These are phyloP conservation scores for Uronychia setigera DNA, from an alignment of 73 alveolate genomes.

Conservation along the genomic window DNA sequence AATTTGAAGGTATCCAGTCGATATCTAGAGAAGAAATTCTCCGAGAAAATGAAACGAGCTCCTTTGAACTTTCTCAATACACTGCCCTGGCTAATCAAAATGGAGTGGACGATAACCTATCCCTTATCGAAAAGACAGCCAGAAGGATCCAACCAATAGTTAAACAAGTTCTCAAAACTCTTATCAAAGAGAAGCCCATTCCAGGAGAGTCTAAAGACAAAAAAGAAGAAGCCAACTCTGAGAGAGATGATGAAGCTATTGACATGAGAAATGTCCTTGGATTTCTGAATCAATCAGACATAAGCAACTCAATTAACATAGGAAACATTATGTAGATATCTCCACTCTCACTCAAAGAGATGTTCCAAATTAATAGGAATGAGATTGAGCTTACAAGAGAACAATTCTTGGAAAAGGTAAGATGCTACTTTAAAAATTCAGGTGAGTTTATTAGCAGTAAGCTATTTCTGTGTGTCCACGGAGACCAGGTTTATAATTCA, in stretches of 20 bases:
- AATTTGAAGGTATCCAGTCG: too few relatives aligned
- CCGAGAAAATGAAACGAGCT: too few relatives aligned
- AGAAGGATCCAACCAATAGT: conserved; percentile 38
- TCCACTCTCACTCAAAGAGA: conserved; percentile 29
- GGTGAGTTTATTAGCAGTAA: conserved; percentile 39
- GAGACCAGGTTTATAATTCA: conserved; percentile 39
- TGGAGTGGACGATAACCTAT: neutral
- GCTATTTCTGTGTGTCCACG: conserved; percentile 43
- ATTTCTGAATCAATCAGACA: conserved; percentile 37
- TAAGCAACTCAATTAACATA: conserved; percentile 26
- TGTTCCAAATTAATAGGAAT: conserved; percentile 17
- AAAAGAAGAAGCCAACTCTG: neutral
- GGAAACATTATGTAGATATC: conserved; percentile 52
- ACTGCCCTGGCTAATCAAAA: neutral
- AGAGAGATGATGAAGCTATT: neutral
- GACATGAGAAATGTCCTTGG: conserved; percentile 48
- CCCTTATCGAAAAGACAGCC: conserved; percentile 48
- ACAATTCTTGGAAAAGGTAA: conserved; percentile 39
- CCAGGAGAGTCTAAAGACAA: neutral
- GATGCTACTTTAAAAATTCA: neutral
- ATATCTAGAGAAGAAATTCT: too few relatives aligned
- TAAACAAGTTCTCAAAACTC: neutral
- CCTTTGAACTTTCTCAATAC: neutral
- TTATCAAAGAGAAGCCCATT: conserved; percentile 40
- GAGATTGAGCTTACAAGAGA: conserved; percentile 41